Evolutionary conservation across 2,329 filamentous ascomycete genomes (phyloP), one percentile per base, ranked within the genome.

Genomic region (Cladosporium sp.): DNA sequence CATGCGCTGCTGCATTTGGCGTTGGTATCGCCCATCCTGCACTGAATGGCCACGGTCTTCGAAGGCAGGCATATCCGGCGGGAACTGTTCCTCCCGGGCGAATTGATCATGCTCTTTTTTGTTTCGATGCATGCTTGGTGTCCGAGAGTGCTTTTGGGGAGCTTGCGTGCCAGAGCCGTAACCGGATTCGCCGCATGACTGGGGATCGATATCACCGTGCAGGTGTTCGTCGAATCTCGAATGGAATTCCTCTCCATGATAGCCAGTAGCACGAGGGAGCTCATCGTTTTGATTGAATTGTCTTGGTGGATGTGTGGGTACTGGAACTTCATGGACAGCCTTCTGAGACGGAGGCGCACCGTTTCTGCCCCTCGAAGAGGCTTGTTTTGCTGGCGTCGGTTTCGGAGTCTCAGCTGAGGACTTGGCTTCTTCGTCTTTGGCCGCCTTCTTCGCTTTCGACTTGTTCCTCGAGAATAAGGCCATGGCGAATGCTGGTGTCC

Each of bases 111-210:
- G 8, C 7, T 39, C 37, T 27, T 57, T 51, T 5, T 27, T 30
- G 15, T 53, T 27, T 13, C 54, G 54, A 12, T 57, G 52, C 47
- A 59, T 55, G 42, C 61, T 63, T 5, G 58, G 54, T 4, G 52
- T 53, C 22, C 60, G 58, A 20, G 62, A 64, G 34, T 57, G 57
- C 15, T 50, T 41, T 3, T 48, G 53, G 30, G 56, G 57, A 1
- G 30, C 27, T 4, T 55, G 47, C 12, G 47, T 56, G 19, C 51
- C 53, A 15, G 62, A 64, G 15, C 60, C 57, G 38, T 64, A 65
- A 3, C 62, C 62, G 43, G 62, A 65, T 42, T 65, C 62, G 32
- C 59, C 56, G 3, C 58, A 62, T 17, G 51, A 48, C 29, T 57
- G 51, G 9, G 48, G 45, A 19, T 48, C 12, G 18, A 17, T 17